Evolutionary conservation across 192 early-diverging fungal species (phyloP).

Genomic region (Coemansia sp.): DNA sequence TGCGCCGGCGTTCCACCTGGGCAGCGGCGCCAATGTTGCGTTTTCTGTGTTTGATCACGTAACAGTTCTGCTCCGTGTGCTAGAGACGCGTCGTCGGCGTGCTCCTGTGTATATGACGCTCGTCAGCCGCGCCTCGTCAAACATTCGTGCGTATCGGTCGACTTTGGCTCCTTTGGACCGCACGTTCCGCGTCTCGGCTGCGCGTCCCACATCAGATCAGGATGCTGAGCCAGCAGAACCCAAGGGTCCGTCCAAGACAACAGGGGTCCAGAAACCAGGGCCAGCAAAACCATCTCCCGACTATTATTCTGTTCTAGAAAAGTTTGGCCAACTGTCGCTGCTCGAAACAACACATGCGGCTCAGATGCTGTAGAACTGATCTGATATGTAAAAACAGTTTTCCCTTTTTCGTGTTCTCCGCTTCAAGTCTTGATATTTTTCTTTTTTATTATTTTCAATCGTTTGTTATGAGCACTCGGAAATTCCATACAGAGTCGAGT

Average conservation of each 20-base stretch:
- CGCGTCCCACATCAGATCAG: neutral
- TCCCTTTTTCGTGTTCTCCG: no score
- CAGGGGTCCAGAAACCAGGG: neutral
- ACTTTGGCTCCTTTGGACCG: conserved; percentile 22
- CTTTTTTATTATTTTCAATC: neutral
- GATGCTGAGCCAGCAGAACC: neutral
- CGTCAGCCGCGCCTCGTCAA: conserved; percentile 43
- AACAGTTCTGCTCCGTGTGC: conserved; percentile 58
- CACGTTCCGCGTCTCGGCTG: conserved; percentile 23
- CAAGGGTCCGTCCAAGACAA: no score
- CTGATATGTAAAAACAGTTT: neutral
- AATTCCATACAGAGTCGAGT: conserved; percentile 11
- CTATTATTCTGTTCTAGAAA: conserved; percentile 52
- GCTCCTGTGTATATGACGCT: conserved; percentile 67
- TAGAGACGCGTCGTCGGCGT: conserved; percentile 61
- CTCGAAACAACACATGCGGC: conserved; percentile 33
- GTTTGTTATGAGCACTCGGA: neutral
- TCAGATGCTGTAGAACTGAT: conserved; percentile 6
- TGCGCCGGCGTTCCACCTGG: conserved; percentile 31
- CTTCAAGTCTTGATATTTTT: neutral
- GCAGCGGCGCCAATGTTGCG: conserved; percentile 36
- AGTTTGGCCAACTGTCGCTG: conserved; percentile 50
- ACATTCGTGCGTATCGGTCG: conserved; percentile 22
- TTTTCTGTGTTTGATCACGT: conserved; percentile 68
- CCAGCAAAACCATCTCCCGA: conserved; percentile 15